A percentile compares a stretch with the other conserved stretches of the same genome.
Conservation (phyloP, 441 rosid species). For the Arabidopsis hybrid region DNA sequence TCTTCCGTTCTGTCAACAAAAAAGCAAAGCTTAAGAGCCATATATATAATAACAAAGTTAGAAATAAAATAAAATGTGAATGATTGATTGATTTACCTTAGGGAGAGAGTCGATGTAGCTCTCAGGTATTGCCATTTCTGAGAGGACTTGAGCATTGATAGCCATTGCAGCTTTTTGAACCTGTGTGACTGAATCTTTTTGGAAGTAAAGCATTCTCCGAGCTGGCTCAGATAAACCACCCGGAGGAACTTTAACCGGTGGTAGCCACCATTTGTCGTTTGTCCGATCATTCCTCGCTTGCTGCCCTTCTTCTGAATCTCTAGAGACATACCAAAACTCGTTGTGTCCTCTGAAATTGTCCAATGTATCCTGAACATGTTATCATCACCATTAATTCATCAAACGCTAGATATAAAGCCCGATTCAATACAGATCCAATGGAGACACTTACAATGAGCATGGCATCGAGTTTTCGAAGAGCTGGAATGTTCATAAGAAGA, state of each 20-base stretch:
- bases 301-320: conserved; percentile 75
- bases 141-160: conserved; percentile 88
- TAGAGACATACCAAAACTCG: conserved; percentile 71
- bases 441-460: conserved; percentile 58
- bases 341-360: conserved; percentile 50
- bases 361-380: conserved; percentile 44
- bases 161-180: conserved; percentile 99
- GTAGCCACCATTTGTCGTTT: conserved; percentile 98
- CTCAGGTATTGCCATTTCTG: conserved; percentile 94
- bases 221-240: conserved; percentile 76
- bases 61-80: neutral
- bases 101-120: conserved; percentile 95
- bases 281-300: conserved; percentile 52
- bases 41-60: neutral
- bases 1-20: conserved; percentile 56
- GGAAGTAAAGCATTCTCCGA: conserved; percentile 76
- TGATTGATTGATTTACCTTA: conserved; percentile 58
- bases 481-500: conserved; percentile 67
- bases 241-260: conserved; percentile 80
- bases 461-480: conserved; percentile 65
- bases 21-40: conserved; percentile 3
- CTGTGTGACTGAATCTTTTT: conserved; percentile 90
- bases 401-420: neutral
- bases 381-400: neutral
- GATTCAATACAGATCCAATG: neutral